Evolutionary conservation across 2,329 filamentous ascomycete genomes (phyloP), one percentile per base, ranked within the genome.

Genomic region (Aspergillus sp.): DNA sequence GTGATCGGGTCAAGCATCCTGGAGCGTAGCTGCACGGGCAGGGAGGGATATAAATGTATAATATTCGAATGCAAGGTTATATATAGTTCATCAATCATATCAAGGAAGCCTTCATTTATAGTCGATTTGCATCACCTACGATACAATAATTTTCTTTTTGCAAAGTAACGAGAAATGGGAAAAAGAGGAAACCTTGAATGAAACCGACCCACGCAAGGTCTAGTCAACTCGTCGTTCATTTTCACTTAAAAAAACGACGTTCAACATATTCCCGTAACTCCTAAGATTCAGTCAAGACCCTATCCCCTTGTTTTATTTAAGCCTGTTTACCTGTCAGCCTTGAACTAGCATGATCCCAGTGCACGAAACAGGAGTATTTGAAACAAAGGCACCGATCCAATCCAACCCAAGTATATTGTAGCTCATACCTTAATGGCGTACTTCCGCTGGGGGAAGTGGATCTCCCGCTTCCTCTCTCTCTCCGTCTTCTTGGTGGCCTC

Each of bases 361-460:
- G 19, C 19, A 19, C 19, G 1, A 19, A 19, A 19, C 19, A 19
- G 19, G 19, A 19, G 19, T 19, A 19, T 19, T 19, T 46, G 10
- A 36, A 10, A n/a, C 10, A 8, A 32, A 32, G 5, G 6, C 30
- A 32, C 5, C 42, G 43, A 32, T 30, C 40, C n/a, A 29, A 19
- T 46, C 43, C 48, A 45, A 44, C 44, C 48, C 45, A 33, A 29
- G 19, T 27, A 5, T 26, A 29, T 40, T 8, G 29, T 42, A 42
- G 36, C n/a, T 57, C 75, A 61, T 80, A 90, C 93, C 91, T 97
- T 98, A 75, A 98, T 87, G 75, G 93, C 93, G 77, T 85, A 98
- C 80, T 94, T 96, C 78, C 93, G 85, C 81, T 94, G 88, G 62
- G 93, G 93, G 82, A 98, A 98, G 80, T 98, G 91, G 63, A 80